Base-by-base conservation (phyloP, 1,284 basidiomycete genomes). In the Cryptococcus wingfieldii region DNA sequence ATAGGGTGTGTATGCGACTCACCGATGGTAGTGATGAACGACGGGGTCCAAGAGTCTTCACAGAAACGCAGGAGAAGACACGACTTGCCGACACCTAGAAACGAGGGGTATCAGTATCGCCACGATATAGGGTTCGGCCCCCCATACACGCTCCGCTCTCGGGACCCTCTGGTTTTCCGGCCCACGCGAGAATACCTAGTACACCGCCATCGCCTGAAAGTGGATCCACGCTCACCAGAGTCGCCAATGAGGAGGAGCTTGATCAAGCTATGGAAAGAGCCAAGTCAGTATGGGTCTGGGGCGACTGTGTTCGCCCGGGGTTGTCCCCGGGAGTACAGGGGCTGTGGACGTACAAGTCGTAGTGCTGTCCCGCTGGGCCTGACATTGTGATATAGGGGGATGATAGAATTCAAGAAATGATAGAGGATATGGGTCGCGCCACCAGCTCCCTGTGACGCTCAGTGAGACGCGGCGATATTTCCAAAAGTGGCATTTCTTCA, bases 1-100 rank as follows among this genome's bases (percentile, higher is more conserved):
- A 3, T 7, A 31, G 6, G 31, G 31, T 6, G 7, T 10, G 31
- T 34, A 34, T 34, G n/a, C 3, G 6, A 60, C 59, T 55, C 31
- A 68, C 77, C 96, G 76, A 99, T 98, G 50, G 95, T 98, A 50
- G 95, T 98, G 79, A 98, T 99, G 82, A 98, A 98, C 42, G 91
- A 95, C 31, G 95, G 95, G 38, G 96, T 98, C 95, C 95, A 98
- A 63, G 95, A 91, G 78, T 98, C 96, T 80, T 98, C 96, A 77
- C 95, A 98, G 85, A 99, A 99, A 63, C 96, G 89, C 58, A 98
- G 84, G 56, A 99, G 83, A 16, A 99, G 83, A 82, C 96, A 98
- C 50, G 95, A 98, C 81, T 99, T 99, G 66, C 96, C 96, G 67
- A 98, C 91, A 79, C 91, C 90, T 93, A 63, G 18, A 23, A 37